Base-by-base conservation (phyloP, 345 rosid genomes). In the Erucastrum elatum region DNA sequence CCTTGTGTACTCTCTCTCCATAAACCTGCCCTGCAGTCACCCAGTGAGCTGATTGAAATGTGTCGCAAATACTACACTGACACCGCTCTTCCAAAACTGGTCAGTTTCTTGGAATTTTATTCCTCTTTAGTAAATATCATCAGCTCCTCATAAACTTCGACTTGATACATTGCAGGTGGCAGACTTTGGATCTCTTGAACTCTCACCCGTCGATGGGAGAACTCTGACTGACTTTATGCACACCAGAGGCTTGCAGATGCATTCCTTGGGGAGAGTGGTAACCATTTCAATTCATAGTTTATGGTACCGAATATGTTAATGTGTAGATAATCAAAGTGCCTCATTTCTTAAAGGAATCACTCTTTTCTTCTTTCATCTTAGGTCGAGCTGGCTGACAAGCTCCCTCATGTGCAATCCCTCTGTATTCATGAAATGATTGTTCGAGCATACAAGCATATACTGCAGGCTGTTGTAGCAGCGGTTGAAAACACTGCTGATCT, bases 201-300 rank as follows among this genome's bases (percentile, higher is more conserved):
- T 94, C 86, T 94, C 98, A 58, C 98, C 98, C 3, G 98, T 94
- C 0, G 98, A 94, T 73, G 98, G 98, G 70, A 90, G 96, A 84
- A 92, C 98, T 64, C 84, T 94, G 84, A 94, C 98, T 44, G 98
- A 94, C 81, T 94, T 94, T 85, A 93, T 94, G 98, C 98, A 94
- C 80, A 88, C 97, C 62, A 91, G 98, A 84, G 98, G 98, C 56
- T 85, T 94, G 81, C 97, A 88, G 79, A 92, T 94, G 96, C 82
- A 86, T 77, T 92, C 98, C 71, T 77, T 94, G 75, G 98, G 98
- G 31, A 85, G 78, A 53, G 97, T 94, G 97, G 98, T 94, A 87
- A 87, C 81, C 67, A 65, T 68, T 68, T 62, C 21, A 62, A 31
- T 58, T 68, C 46, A 62, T 33, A 37, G 61, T 77, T 27, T 77